Evolutionary conservation across 2,329 filamentous ascomycete genomes (phyloP).

Genomic region (Thelonectria blattea): DNA sequence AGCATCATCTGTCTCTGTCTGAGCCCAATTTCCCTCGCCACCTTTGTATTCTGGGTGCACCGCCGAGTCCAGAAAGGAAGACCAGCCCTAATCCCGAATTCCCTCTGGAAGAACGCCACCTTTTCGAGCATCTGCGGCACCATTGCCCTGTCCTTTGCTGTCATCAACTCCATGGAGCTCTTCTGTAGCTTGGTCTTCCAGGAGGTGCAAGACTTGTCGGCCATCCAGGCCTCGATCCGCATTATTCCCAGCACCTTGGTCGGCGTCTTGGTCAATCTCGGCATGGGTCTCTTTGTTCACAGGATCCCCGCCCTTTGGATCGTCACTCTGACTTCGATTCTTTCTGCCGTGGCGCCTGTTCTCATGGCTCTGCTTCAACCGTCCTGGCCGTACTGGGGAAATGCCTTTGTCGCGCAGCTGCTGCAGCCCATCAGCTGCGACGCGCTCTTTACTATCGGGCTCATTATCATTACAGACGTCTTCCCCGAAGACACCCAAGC

Average conservation of each 20-base stretch:
- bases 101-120: slow-evolving; percentile 62
- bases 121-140: slow-evolving; percentile 63
- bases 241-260: slow-evolving; percentile 54
- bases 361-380: slow-evolving; percentile 61
- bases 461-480: slow-evolving; percentile 59
- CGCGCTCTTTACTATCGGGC: slow-evolving; percentile 61
- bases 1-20: slow-evolving; percentile 55
- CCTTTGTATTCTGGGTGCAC: slow-evolving; percentile 61
- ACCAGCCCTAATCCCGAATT: slow-evolving; percentile 67
- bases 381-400: slow-evolving; percentile 57
- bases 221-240: slow-evolving; percentile 52
- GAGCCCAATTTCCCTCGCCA: slow-evolving; percentile 49
- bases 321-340: slow-evolving; percentile 46
- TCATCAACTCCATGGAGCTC: slow-evolving; percentile 54
- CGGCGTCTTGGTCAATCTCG: slow-evolving; percentile 49
- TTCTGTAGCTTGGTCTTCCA: slow-evolving; percentile 60
- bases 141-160: slow-evolving; percentile 53
- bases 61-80: slow-evolving; percentile 51
- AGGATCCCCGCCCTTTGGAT: slow-evolving; percentile 48
- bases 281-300: slow-evolving; percentile 53
- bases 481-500: slow-evolving; percentile 64
- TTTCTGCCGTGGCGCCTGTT: slow-evolving; percentile 54
- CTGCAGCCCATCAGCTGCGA: slow-evolving; percentile 51
- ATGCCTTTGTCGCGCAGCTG: slow-evolving; percentile 51
- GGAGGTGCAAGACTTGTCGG: slow-evolving; percentile 52